Evolutionary conservation across 331 rosid species (phyloP).

Genomic region (Stylosanthes scabra): DNA sequence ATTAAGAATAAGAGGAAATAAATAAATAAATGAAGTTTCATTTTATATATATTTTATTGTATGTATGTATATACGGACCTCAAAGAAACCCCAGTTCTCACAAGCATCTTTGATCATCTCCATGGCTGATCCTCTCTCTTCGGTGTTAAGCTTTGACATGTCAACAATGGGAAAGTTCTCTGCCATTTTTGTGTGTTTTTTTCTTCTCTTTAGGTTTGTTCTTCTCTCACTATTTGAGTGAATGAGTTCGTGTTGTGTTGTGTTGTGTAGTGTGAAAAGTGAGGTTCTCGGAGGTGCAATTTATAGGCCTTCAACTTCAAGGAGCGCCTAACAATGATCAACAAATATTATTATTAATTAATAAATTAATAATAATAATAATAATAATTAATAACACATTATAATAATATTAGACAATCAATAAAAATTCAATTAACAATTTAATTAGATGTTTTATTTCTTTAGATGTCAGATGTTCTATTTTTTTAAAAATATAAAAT

Average conservation of each 20-base stretch:
- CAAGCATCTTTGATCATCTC: slow-evolving; percentile 81
- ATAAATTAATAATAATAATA: too few relatives aligned
- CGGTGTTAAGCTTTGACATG: slow-evolving; percentile 71
- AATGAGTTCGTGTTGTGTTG: neutral
- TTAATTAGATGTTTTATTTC: too few relatives aligned
- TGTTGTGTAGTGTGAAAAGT: slow-evolving; percentile 37
- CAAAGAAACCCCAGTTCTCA: slow-evolving; percentile 98
- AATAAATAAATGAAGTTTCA: neutral
- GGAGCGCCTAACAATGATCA: neutral
- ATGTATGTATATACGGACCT: slow-evolving; percentile 49
- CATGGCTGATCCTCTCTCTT: slow-evolving; percentile 70
- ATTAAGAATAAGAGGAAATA: neutral
- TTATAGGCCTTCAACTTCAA: slow-evolving; percentile 55
- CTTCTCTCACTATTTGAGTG: slow-evolving; percentile 24
- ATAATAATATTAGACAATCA: too few relatives aligned
- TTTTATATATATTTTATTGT: neutral
- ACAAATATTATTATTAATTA: neutral
- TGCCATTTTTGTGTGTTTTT: slow-evolving; percentile 36
- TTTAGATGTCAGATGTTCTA: too few relatives aligned
- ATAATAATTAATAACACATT: too few relatives aligned
- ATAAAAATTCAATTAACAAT: too few relatives aligned
- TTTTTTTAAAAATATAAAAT: too few relatives aligned
- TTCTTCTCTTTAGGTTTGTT: neutral
- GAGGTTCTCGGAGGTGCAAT: slow-evolving; percentile 39
- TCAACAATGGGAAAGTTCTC: slow-evolving; percentile 79